Evolutionary conservation across 192 early-diverging fungal species (phyloP).

Genomic region (Linnemannia zychae): DNA sequence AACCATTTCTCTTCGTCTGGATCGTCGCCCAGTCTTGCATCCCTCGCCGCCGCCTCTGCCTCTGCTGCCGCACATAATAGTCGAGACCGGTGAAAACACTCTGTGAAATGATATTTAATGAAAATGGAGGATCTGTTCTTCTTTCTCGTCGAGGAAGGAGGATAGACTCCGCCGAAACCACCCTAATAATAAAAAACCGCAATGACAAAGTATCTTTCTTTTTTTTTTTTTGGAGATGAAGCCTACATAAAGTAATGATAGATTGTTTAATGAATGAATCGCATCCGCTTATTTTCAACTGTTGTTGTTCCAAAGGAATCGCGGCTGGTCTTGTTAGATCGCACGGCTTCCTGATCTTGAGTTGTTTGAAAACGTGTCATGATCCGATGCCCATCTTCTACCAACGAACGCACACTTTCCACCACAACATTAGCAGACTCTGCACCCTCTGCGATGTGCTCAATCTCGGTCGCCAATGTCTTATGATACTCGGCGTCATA

Average conservation of each 20-base stretch:
- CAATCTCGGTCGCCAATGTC: conserved; percentile 5
- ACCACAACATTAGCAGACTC: not conserved
- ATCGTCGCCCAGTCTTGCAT: not conserved
- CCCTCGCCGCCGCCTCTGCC: not conserved
- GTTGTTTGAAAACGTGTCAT: not conserved
- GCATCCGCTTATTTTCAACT: not conserved
- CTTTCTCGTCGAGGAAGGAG: not conserved
- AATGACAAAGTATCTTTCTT: conserved; percentile 2
- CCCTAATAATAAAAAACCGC: not conserved
- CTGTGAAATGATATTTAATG: not conserved
- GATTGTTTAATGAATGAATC: not conserved
- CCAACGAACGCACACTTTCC: not conserved
- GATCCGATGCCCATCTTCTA: not conserved
- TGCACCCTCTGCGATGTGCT: not conserved
- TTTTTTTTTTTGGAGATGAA: too few species aligned
- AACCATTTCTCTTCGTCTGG: not conserved
- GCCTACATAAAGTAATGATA: not conserved
- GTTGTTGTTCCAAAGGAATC: not conserved
- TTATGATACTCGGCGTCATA: conserved; percentile 3
- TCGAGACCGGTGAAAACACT: not conserved
- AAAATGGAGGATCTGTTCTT: not conserved
- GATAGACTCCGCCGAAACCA: not conserved
- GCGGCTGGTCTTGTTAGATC: not conserved
- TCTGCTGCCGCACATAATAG: not conserved
- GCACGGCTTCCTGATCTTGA: not conserved